Evolutionary conservation across 2,329 filamentous ascomycete genomes (phyloP).

Genomic region (Clonostachys chloroleuca): DNA sequence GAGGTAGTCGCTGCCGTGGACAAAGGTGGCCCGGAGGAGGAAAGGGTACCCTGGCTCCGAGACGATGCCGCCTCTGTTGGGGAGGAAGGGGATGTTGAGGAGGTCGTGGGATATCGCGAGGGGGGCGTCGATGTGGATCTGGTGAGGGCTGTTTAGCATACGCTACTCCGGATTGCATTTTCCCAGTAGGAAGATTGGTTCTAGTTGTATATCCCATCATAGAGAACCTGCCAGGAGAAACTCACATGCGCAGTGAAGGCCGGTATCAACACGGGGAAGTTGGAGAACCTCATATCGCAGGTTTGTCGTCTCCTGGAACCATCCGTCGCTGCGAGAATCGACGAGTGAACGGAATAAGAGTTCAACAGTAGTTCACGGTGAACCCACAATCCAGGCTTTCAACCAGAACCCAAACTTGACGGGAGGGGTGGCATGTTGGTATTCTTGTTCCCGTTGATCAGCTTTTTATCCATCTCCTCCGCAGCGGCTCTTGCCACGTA

Average conservation of each 20-base stretch:
- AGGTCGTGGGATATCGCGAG: slow-evolving; percentile 22
- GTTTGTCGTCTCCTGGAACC: too few species aligned
- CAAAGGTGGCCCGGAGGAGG: slow-evolving; percentile 25
- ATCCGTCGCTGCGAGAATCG: too few species aligned
- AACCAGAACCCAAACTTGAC: too few species aligned
- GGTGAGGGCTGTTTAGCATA: background rate
- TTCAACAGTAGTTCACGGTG: too few species aligned
- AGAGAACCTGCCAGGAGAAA: slow-evolving; percentile 2
- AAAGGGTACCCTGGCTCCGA: slow-evolving; percentile 28
- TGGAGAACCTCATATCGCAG: slow-evolving; percentile 17
- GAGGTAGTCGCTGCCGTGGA: slow-evolving; percentile 32
- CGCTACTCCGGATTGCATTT: background rate
- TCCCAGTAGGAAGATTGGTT: background rate
- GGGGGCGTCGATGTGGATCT: slow-evolving; percentile 26
- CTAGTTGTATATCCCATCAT: background rate
- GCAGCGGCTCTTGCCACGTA: too few species aligned
- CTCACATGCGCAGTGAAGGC: slow-evolving; percentile 29
- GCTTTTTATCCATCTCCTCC: too few species aligned
- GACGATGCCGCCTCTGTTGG: slow-evolving; percentile 19
- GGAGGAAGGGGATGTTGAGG: slow-evolving; percentile 24
- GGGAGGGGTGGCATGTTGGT: too few species aligned
- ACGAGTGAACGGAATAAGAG: too few species aligned
- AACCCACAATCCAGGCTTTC: too few species aligned
- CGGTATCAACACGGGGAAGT: slow-evolving; percentile 28
- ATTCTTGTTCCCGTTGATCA: too few species aligned